These are phyloP conservation scores for Trichocladium antarcticum DNA, from an alignment of 495 filamentous ascomycete species.

Conservation along the genomic window DNA sequence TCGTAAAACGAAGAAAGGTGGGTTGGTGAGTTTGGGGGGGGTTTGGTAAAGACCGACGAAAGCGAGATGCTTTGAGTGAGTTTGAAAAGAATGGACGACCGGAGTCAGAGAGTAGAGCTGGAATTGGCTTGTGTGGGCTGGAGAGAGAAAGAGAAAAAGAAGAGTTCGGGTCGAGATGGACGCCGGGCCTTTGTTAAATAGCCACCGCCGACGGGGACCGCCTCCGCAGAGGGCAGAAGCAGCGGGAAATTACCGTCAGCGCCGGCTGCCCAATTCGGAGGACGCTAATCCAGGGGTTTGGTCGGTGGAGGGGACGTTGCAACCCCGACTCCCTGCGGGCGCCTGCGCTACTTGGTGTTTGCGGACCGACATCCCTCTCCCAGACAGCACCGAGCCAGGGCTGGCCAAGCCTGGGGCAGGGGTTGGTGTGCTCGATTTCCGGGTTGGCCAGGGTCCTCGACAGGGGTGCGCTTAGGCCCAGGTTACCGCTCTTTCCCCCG, in stretches of 20 bases:
- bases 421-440: not conserved
- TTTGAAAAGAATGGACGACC: slow-evolving; percentile 51
- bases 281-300: slow-evolving; percentile 27
- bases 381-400: slow-evolving; percentile 5
- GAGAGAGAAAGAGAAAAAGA: slow-evolving; percentile 30
- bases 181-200: slow-evolving; percentile 24
- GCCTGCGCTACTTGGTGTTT: not conserved
- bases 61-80: slow-evolving; percentile 34
- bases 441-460: not conserved
- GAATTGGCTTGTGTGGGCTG: slow-evolving; percentile 42
- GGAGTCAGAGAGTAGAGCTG: slow-evolving; percentile 43
- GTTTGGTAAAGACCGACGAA: slow-evolving; percentile 30
- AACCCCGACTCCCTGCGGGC: not conserved
- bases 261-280: slow-evolving; percentile 16
- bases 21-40: not conserved
- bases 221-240: slow-evolving; percentile 1
- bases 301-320: slow-evolving; percentile 17
- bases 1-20: slow-evolving; percentile 27
- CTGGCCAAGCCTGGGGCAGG: no score
- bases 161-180: slow-evolving; percentile 19
- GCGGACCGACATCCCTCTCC: slow-evolving; percentile 7
- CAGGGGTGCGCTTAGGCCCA: slow-evolving; percentile 3
- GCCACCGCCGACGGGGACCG: slow-evolving; percentile 2
- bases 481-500: not conserved
- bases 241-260: slow-evolving; percentile 27